These are phyloP conservation scores for Bromus sterilis DNA, from an alignment of 176 grass and related monocot species.

Conservation along the genomic window DNA sequence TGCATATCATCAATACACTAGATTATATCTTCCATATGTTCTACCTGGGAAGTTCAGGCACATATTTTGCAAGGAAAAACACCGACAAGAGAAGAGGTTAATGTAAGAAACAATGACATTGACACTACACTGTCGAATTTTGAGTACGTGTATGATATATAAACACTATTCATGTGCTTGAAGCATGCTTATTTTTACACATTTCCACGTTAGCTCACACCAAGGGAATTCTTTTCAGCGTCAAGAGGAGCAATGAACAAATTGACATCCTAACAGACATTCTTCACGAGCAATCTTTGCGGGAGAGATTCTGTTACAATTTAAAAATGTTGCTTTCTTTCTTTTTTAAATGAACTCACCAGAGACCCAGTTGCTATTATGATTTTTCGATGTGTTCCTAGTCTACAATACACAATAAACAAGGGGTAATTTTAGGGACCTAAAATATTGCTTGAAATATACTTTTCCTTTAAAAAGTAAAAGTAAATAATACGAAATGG, in stretches of 20 bases:
- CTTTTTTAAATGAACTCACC: no score
- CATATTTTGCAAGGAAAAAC: neutral
- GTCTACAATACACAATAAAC: no score
- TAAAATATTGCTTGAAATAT: neutral
- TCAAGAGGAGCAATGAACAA: no score
- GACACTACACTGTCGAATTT: neutral
- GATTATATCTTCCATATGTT: neutral
- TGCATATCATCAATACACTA: no score
- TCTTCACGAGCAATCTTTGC: no score
- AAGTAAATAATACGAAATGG: neutral
- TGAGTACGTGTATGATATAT: neutral
- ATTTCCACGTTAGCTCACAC: constrained; percentile 20
- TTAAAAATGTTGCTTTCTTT: no score
- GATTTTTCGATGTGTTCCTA: no score
- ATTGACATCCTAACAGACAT: neutral
- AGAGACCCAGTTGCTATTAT: no score
- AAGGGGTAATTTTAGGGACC: neutral
- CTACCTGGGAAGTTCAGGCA: neutral
- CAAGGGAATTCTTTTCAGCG: neutral
- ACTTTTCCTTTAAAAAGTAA: no score
- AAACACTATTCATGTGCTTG: neutral
- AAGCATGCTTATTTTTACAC: constrained; percentile 9
- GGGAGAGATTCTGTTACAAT: no score
- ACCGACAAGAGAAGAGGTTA: neutral
- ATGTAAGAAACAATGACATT: neutral